Evolutionary conservation across 148 eudicot species (phyloP).

Genomic region (Fagopyrum esculentum): DNA sequence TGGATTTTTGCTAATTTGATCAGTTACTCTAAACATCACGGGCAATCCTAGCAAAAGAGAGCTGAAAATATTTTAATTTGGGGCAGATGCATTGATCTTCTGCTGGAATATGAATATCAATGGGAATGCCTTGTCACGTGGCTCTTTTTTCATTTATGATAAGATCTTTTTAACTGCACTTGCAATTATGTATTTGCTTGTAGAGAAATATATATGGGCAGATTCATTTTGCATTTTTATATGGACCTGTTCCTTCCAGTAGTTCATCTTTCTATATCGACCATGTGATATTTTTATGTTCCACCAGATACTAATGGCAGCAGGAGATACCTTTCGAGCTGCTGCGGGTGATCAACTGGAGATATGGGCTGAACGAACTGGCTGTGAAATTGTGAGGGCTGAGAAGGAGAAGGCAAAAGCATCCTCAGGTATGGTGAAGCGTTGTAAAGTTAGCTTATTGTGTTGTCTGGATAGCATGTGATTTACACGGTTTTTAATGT

Average conservation of each 20-base stretch:
- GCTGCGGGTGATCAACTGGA: slow-evolving; percentile 99
- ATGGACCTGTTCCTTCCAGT: background rate
- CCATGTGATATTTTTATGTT: background rate
- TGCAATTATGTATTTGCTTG: background rate
- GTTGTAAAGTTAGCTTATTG: slow-evolving; percentile 5
- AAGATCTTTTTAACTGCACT: background rate
- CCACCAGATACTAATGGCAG: slow-evolving; percentile 73
- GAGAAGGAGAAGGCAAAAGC: slow-evolving; percentile 88
- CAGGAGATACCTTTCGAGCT: slow-evolving; percentile 98
- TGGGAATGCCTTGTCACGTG: background rate
- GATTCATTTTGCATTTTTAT: background rate
- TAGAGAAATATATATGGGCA: background rate
- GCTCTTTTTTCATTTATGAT: background rate
- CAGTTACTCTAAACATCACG: background rate
- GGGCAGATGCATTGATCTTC: background rate
- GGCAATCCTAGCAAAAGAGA: slow-evolving; percentile 9
- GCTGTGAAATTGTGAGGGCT: slow-evolving; percentile 88
- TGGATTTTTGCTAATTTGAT: background rate
- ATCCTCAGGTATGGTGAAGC: slow-evolving; percentile 56
- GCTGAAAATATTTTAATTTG: background rate
- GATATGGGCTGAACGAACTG: slow-evolving; percentile 95
- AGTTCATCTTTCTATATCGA: background rate
- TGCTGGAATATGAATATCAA: background rate
- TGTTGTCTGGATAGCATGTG: slow-evolving; percentile 17
- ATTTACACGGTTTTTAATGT: slow-evolving; percentile 45